Evolutionary conservation across 2,329 filamentous ascomycete species (phyloP).

Genomic region (Albifimbria verrucaria): DNA sequence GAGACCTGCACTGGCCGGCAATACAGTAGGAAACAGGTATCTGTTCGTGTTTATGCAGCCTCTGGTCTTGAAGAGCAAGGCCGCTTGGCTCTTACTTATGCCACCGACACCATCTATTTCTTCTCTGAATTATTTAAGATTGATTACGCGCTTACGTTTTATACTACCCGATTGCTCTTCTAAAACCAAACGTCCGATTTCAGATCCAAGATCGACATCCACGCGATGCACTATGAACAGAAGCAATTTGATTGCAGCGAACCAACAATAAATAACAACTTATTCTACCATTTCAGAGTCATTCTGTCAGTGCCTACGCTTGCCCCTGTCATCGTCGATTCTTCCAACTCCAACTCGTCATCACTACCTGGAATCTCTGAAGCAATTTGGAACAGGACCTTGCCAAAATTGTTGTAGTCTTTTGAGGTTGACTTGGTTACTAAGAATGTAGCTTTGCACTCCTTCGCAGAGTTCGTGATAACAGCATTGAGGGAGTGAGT

Average conservation of each 20-base stretch:
- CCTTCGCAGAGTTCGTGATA: conserved; percentile 83
- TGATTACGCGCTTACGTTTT: conserved; percentile 86
- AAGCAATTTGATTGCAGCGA: too few species aligned
- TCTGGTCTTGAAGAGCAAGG: conserved; percentile 92
- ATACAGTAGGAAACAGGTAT: conserved; percentile 87
- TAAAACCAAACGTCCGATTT: too few species aligned
- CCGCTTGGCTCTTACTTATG: conserved; percentile 83
- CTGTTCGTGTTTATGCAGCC: conserved; percentile 94
- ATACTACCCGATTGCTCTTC: too few species aligned
- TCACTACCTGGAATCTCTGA: conserved; percentile 67
- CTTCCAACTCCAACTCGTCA: conserved; percentile 55
- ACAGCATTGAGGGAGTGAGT: conserved; percentile 90
- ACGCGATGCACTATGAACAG: too few species aligned
- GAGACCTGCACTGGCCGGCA: conserved; percentile 86
- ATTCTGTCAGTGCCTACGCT: conserved; percentile 72
- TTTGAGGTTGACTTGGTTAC: conserved; percentile 47
- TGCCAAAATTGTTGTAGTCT: conserved; percentile 67
- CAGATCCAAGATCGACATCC: too few species aligned
- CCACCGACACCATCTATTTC: conserved; percentile 90
- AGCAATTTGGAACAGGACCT: conserved; percentile 78
- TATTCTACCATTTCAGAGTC: too few species aligned
- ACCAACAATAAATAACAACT: too few species aligned
- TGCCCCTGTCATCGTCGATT: conserved; percentile 43
- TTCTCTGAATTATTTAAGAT: conserved; percentile 94
- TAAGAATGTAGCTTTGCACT: conserved; percentile 51